Evolutionary conservation across 208 protist species (phyloP), one percentile per base, ranked within the genome.

Genomic region (Leptomonas seymouri): DNA sequence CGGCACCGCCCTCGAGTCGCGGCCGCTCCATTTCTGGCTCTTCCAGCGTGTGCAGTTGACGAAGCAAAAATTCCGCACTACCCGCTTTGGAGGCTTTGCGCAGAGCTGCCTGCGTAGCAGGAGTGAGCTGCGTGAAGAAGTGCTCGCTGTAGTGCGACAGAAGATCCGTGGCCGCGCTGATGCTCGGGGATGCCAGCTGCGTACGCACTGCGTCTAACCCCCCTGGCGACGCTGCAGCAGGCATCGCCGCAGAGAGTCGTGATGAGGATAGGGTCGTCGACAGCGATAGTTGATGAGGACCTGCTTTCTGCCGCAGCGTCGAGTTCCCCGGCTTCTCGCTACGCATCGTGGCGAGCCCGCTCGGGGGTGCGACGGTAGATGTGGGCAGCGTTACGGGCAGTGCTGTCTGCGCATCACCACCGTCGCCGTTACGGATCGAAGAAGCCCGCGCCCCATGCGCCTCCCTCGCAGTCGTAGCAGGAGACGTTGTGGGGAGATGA

Each of bases 21-120:
- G 6, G 28, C 34, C 31, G 58, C 64, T 74, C 67, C 30, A 27
- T 21, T 56, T 67, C 72, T 4, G 50, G 54, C 45, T 64, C 55
- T 21, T 57, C 58, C 7, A 39, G 58, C 3, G 69, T 58, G 27
- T 64, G 65, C 41, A 78, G 68, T 15, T 46, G 23, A 30, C 60
- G 60, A 23, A 73, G 60, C 15, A 71, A 46, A 23, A 54, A 45
- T 41, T 62, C 62, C 49, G 74, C 72, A 50, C 44, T 68, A 30
- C 48, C 56, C 1, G 61, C 20, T 39, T 74, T 74, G 27, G 68
- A 67, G 23, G 48, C 60, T 2, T 34, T 53, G 34, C 55, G 67
- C 61, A 74, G 42, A 39, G 62, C 59, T 27, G 53, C 57, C 56
- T 57, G 72, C 14, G 63, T 66, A 2, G 61, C 11, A 7, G 71